Percentiles rank a stretch among this genome's conserved stretches.
Evolutionary conservation across 768 basidiomycete genomes (phyloP).

Genomic region (Phanerodontia chrysosporium): DNA sequence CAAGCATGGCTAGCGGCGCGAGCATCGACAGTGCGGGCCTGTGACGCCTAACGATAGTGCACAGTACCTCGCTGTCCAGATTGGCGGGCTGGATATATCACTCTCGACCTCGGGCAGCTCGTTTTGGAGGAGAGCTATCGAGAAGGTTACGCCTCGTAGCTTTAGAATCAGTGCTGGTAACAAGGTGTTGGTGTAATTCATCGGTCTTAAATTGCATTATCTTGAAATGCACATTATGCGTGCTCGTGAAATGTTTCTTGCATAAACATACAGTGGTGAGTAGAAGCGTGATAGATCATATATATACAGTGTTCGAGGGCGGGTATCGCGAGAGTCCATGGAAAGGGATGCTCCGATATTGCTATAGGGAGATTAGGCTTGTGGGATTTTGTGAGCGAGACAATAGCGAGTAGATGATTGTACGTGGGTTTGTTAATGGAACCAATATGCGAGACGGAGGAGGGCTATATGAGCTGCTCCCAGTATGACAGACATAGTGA

Average conservation of each 20-base stretch:
- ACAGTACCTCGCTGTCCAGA: conserved; percentile 4
- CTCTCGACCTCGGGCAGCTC: background rate
- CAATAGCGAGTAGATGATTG: background rate
- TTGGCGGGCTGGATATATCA: conserved; percentile 6
- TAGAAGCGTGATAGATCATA: background rate
- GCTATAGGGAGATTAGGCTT: background rate
- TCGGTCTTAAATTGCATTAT: background rate
- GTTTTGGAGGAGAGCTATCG: background rate
- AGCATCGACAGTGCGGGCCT: conserved; percentile 8
- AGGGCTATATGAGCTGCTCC: conserved; percentile 35
- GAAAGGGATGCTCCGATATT: too few species aligned
- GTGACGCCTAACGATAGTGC: background rate
- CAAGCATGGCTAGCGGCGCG: background rate
- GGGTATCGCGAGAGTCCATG: background rate
- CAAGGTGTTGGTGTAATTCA: background rate
- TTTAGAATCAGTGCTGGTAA: background rate
- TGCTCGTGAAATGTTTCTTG: background rate
- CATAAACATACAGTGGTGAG: background rate
- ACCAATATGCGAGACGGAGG: background rate
- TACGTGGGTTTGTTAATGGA: background rate
- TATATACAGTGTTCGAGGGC: background rate
- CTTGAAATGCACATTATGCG: background rate
- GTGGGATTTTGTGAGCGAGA: background rate
- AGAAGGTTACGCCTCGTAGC: background rate
- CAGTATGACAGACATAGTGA: conserved; percentile 34